Percentiles rank a stretch among this genome's conserved stretches.
Evolutionary conservation across 2,329 filamentous ascomycete genomes (phyloP).

Genomic region (Rutstroemia sp.): DNA sequence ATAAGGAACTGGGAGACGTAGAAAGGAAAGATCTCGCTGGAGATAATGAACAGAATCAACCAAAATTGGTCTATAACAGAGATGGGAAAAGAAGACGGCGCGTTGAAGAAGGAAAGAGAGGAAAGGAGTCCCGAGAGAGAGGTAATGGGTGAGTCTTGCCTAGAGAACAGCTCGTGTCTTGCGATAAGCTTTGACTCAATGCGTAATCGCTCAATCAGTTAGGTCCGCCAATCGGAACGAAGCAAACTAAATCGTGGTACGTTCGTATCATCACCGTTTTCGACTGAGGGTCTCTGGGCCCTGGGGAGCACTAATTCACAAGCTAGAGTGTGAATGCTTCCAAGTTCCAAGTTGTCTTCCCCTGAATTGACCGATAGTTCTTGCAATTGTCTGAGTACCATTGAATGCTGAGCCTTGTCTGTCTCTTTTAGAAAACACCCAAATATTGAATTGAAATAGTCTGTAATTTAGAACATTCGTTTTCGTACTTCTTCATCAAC

Average conservation of each 20-base stretch:
- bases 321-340: too few species aligned
- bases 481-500: too few species aligned
- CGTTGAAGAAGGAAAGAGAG: background rate
- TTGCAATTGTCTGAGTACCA: too few species aligned
- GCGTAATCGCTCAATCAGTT: background rate
- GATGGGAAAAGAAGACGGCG: background rate
- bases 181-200: conserved; percentile 5
- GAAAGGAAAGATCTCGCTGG: background rate
- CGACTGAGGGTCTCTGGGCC: background rate
- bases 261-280: background rate
- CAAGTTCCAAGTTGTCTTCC: too few species aligned
- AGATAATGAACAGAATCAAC: background rate
- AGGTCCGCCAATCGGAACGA: background rate
- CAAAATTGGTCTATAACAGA: background rate
- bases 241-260: background rate
- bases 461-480: too few species aligned
- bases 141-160: background rate
- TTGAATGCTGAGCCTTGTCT: too few species aligned
- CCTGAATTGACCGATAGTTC: too few species aligned
- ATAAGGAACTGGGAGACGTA: background rate
- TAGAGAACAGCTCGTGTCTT: background rate
- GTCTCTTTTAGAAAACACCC: too few species aligned
- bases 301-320: too few species aligned
- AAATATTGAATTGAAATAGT: too few species aligned
- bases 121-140: background rate